Evolutionary conservation across 495 filamentous ascomycete genomes (phyloP), one percentile per base, ranked within the genome.

Genomic region (Beverwykella pulmonaria): DNA sequence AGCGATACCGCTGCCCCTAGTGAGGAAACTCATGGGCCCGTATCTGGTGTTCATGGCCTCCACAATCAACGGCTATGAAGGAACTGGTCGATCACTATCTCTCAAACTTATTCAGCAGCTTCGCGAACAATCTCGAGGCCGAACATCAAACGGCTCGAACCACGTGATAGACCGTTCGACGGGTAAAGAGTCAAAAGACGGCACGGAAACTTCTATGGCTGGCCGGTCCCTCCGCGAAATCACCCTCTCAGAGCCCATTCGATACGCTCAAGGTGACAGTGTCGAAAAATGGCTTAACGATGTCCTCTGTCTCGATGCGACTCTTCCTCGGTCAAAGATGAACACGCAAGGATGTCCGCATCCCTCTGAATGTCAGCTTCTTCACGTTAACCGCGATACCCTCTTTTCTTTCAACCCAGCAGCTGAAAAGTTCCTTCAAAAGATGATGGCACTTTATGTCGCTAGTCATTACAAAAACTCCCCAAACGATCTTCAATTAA

Each of bases 1-100:
- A 8, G 95, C 95, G 1, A 99, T 99, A 50, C 95, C 95, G 3
- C 78, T 99, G 10, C 94, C 94, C 8, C 77, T 97, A 47, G 94
- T 98, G 14, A 84, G 88, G 66, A 97, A 97, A 75, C 82, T 99
- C 30, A 91, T 99, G 85, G 94, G 95, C 0, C 94, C 93, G n/a
- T 99, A 98, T 76, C 81, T 98, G 23, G 92, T 98, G 2, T 99
- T 99, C 80, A 99, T 99, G 95, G 92, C 95, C 3, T 98, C 94
- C 1, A 99, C 95, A 15, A 97, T 99, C 78, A 98, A 97, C 72
- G 95, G 95, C 57, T 99, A 99, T 74, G 95, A 99, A 79, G 95
- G 95, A 67, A 99, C 95, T 2, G 95, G 95, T 30, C 85, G 95
- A 41, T 97, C 93, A 1, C 82, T 99, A 1, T 98, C 95, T 2